phyloP scores from a whole-genome alignment of 768 basidiomycete species.

The Phaeotremella skinneri region DNA sequence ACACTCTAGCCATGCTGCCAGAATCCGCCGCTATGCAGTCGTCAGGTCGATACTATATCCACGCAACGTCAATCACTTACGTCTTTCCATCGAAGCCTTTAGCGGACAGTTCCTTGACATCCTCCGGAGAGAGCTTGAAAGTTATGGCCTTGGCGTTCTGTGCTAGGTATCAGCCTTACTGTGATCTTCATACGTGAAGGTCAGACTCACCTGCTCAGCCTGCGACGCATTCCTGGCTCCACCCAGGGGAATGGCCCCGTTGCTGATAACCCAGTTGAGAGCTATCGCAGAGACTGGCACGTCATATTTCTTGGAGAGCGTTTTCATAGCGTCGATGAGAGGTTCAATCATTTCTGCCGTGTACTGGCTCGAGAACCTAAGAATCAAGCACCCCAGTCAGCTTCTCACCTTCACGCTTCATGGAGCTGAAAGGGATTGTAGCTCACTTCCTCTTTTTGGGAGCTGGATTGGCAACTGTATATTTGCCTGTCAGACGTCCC shows the following conservation, averaged over 20 bases:
- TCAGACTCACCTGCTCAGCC: slow-evolving; percentile 36
- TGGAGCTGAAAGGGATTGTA: background rate
- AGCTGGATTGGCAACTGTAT: slow-evolving; percentile 42
- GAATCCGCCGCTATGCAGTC: slow-evolving; percentile 12
- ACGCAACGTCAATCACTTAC: slow-evolving; percentile 12
- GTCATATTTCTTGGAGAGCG: slow-evolving; percentile 40
- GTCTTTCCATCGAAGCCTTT: slow-evolving; percentile 46
- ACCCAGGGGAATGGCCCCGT: slow-evolving; percentile 50
- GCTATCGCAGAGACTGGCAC: slow-evolving; percentile 49
- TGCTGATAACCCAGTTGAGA: slow-evolving; percentile 50
- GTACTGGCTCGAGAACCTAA: slow-evolving; percentile 21
- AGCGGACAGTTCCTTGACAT: slow-evolving; percentile 27
- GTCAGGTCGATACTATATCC: slow-evolving; percentile 1
- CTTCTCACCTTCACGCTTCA: slow-evolving; percentile 7
- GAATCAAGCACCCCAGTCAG: background rate
- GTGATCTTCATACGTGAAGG: background rate
- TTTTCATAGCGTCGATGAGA: slow-evolving; percentile 38
- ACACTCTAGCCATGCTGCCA: slow-evolving; percentile 37
- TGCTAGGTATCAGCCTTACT: background rate
- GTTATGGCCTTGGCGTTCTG: slow-evolving; percentile 47
- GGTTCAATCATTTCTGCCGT: slow-evolving; percentile 49
- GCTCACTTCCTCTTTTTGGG: slow-evolving; percentile 39
- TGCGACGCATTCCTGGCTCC: slow-evolving; percentile 49
- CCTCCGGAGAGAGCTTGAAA: slow-evolving; percentile 38
- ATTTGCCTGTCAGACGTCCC: slow-evolving; percentile 51